A percentile compares a stretch with the other conserved stretches of the same genome.
Conservation (phyloP, 805 yeast genomes). For the Teunomyces stri region DNA sequence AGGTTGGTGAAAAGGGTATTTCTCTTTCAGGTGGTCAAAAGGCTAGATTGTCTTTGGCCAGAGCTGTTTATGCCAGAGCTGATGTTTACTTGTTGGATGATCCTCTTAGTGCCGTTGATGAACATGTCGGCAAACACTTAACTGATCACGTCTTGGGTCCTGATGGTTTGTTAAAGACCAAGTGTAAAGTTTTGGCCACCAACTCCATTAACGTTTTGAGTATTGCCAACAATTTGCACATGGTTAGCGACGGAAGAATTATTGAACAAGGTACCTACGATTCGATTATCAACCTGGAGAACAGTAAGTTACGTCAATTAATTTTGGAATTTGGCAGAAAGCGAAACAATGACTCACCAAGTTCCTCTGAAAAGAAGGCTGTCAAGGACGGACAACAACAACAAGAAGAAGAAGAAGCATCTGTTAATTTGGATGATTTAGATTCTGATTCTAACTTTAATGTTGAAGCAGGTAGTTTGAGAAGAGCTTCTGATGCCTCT, state of each 20-base stretch:
- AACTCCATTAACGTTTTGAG: conserved; percentile 80
- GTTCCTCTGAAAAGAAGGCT: conserved; percentile 14
- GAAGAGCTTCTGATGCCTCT: conserved; percentile 64
- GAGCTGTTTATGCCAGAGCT: conserved; percentile 94
- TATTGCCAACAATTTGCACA: conserved; percentile 65
- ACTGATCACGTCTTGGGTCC: conserved; percentile 81
- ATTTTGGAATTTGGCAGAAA: conserved; percentile 63
- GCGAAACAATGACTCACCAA: conserved; percentile 17
- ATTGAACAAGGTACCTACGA: conserved; percentile 64
- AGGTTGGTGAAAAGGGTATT: conserved; percentile 97
- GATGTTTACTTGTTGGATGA: conserved; percentile 91
- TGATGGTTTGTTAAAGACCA: conserved; percentile 68
- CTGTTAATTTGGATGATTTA: conserved; percentile 24
- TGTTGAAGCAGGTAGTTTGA: conserved; percentile 30
- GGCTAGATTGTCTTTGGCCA: conserved; percentile 89
- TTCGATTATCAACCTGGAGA: conserved; percentile 45
- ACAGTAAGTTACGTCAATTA: conserved; percentile 51
- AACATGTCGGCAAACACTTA: conserved; percentile 88
- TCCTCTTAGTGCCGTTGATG: conserved; percentile 94
- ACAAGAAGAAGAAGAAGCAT: conserved; percentile 9
- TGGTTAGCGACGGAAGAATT: conserved; percentile 68
- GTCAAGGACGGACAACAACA: conserved; percentile 7
- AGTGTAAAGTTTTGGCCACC: conserved; percentile 79
- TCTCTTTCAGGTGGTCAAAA: conserved; percentile 97
- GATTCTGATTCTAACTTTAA: conserved; percentile 33